Conservation (phyloP, 176 grass and related monocot genomes). For the Panicum miliaceum region DNA sequence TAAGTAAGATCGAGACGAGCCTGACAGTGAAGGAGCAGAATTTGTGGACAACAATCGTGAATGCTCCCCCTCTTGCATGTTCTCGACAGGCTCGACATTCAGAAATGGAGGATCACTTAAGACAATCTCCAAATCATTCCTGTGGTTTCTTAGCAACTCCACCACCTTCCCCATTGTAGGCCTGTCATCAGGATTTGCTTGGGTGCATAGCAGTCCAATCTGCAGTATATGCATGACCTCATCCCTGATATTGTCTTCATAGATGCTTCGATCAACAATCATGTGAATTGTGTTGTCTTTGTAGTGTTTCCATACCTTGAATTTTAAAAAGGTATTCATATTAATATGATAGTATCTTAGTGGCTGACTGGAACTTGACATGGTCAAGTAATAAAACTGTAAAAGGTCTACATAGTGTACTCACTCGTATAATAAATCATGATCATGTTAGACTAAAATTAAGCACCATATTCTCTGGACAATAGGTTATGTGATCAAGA, state of each 20-base stretch:
- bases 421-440: neutral
- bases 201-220: constrained; percentile 75
- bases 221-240: constrained; percentile 56
- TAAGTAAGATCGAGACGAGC: constrained; percentile 68
- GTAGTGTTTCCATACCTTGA: constrained; percentile 83
- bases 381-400: neutral
- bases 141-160: constrained; percentile 67
- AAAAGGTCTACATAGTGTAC: neutral
- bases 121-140: constrained; percentile 53
- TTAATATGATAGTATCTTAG: constrained; percentile 9
- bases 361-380: neutral
- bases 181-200: constrained; percentile 60
- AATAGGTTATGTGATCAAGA: neutral
- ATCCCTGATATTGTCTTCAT: constrained; percentile 55
- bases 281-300: constrained; percentile 51
- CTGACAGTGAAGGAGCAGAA: constrained; percentile 55
- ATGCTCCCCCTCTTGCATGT: constrained; percentile 54
- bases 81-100: constrained; percentile 49
- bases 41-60: constrained; percentile 52
- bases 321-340: constrained; percentile 44
- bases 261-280: constrained; percentile 60
- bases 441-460: neutral
- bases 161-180: constrained; percentile 84
- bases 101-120: constrained; percentile 82
- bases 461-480: neutral